Evolutionary conservation across 1,284 basidiomycete species (phyloP).

Genomic region (Naganishia sp.): DNA sequence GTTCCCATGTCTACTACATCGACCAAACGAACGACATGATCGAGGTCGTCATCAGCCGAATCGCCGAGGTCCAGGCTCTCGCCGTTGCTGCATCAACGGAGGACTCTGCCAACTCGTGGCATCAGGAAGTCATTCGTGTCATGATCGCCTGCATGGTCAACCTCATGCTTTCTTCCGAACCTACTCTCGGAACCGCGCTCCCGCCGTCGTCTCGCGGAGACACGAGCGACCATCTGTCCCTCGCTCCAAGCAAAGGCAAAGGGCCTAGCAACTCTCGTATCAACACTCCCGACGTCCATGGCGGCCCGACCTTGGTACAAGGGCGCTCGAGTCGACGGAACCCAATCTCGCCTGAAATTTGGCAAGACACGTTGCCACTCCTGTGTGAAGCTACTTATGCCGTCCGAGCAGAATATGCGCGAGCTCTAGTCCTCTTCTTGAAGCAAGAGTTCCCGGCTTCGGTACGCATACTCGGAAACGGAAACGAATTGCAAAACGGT

Average conservation of each 20-base stretch:
- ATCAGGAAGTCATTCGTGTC: conserved; percentile 65
- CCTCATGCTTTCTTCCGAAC: conserved; percentile 36
- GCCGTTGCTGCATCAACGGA: conserved; percentile 53
- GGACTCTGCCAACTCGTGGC: conserved; percentile 55
- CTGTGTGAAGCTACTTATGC: conserved; percentile 73
- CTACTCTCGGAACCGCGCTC: conserved; percentile 35
- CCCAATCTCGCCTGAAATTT: conserved; percentile 74
- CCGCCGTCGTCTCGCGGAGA: conserved; percentile 37
- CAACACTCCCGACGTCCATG: conserved; percentile 6
- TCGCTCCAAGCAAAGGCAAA: conserved; percentile 3
- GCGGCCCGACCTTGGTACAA: neutral
- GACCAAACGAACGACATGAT: conserved; percentile 95
- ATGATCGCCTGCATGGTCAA: conserved; percentile 54
- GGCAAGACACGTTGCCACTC: conserved; percentile 83
- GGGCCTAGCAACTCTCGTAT: conserved; percentile 16
- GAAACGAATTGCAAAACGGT: conserved; percentile 25
- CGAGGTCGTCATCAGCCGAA: conserved; percentile 75
- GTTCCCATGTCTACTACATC: conserved; percentile 86
- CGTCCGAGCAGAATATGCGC: conserved; percentile 73
- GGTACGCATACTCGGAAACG: conserved; percentile 46
- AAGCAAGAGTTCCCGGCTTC: conserved; percentile 65
- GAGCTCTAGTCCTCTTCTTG: conserved; percentile 71
- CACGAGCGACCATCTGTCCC: neutral
- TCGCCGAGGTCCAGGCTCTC: conserved; percentile 72
- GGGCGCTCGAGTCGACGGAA: conserved; percentile 59